Evolutionary conservation across 2,329 filamentous ascomycete species (phyloP).

Genomic region (Colletotrichum tanaceti): DNA sequence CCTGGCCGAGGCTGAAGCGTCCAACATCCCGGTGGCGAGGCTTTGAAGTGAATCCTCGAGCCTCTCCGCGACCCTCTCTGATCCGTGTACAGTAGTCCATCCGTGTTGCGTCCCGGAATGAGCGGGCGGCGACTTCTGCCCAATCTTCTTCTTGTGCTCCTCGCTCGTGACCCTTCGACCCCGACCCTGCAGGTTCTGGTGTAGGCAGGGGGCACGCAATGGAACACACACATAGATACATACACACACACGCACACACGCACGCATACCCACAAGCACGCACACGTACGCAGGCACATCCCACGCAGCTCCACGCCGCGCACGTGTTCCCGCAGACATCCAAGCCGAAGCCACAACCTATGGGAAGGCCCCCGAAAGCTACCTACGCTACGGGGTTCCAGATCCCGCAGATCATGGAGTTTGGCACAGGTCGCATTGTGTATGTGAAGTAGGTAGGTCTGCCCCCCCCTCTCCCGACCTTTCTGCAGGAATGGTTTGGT

Average conservation of each 20-base stretch:
- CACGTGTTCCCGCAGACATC: no score
- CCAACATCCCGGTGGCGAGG: background rate
- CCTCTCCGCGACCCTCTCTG: background rate
- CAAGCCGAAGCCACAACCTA: background rate
- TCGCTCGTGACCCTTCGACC: background rate
- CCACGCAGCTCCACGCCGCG: background rate
- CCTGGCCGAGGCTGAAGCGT: background rate
- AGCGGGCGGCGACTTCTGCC: background rate
- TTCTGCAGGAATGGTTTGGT: background rate
- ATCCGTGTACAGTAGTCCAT: background rate
- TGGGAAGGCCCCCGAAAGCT: background rate
- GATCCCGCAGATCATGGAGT: conserved; percentile 13
- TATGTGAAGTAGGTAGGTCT: background rate
- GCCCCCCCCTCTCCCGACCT: background rate
- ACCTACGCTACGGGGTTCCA: conserved; percentile 7
- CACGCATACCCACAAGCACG: background rate
- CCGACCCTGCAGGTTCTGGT: conserved; percentile 5
- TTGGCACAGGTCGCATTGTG: conserved; percentile 3
- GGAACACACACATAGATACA: background rate
- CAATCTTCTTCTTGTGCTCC: background rate
- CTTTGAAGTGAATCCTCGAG: background rate
- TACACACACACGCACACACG: background rate
- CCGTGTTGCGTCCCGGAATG: background rate
- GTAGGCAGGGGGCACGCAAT: conserved; percentile 15
- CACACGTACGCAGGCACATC: background rate